phyloP scores from a whole-genome alignment of 805 yeast genomes.

The Phaffomyces thermotolerans region DNA sequence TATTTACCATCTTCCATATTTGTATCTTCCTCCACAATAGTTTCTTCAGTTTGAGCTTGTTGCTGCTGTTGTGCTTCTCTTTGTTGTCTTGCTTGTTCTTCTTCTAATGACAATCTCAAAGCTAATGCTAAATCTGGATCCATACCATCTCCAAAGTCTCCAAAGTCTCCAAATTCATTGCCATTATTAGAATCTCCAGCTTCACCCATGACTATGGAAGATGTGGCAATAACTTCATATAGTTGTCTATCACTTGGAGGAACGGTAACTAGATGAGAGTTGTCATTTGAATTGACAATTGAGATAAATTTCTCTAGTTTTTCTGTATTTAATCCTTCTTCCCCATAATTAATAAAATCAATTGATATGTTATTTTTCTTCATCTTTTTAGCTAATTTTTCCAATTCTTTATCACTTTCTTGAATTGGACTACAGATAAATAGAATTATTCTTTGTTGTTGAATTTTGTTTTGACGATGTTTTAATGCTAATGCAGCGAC shows the following conservation, averaged over 20 bases:
- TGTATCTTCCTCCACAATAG: constrained; percentile 1
- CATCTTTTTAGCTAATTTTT: constrained; percentile 81
- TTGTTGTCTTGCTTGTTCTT: constrained; percentile 88
- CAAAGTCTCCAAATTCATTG: constrained; percentile 40
- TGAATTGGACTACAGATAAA: constrained; percentile 84
- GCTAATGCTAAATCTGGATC: constrained; percentile 98
- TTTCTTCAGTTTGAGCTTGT: constrained; percentile 3
- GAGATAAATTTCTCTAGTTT: constrained; percentile 75
- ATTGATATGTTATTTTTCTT: constrained; percentile 89
- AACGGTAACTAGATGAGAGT: constrained; percentile 75
- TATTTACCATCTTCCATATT: constrained; percentile 7
- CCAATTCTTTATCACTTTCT: constrained; percentile 64
- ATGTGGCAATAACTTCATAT: constrained; percentile 71
- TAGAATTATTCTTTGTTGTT: constrained; percentile 80
- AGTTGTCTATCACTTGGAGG: constrained; percentile 84
- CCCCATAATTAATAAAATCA: constrained; percentile 90
- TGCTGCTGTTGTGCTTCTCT: constrained; percentile 34
- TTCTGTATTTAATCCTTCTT: constrained; percentile 66
- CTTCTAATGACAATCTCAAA: constrained; percentile 87
- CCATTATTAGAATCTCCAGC: constrained; percentile 37
- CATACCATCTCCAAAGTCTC: constrained; percentile 73
- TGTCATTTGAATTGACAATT: constrained; percentile 63
- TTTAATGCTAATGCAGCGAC: constrained; percentile 91
- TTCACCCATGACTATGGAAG: constrained; percentile 65
- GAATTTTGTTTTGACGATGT: constrained; percentile 92